Conservation (phyloP, 495 filamentous ascomycete species). For the Tetracladium marchalianum region DNA sequence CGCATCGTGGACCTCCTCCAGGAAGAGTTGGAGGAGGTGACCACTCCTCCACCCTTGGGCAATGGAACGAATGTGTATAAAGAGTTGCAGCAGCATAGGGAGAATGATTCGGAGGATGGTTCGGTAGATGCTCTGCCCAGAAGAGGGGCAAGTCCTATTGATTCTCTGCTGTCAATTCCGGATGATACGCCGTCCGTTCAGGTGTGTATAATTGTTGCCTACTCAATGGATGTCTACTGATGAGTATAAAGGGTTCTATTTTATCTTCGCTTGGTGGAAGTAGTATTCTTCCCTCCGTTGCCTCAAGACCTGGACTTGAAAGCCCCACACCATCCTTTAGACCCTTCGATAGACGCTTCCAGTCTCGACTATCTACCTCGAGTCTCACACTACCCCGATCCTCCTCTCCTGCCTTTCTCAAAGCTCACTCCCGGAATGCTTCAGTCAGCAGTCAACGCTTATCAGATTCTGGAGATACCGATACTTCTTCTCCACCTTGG, state of each 20-base stretch:
- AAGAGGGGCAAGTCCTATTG: constrained; percentile 31
- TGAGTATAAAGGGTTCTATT: constrained; percentile 56
- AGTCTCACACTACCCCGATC: constrained; percentile 54
- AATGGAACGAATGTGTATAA: constrained; percentile 36
- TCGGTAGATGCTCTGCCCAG: constrained; percentile 12
- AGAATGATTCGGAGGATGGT: constrained; percentile 37
- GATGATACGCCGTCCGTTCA: constrained; percentile 87
- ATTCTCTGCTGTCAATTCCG: constrained; percentile 55
- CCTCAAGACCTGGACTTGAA: constrained; percentile 34
- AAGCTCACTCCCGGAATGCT: constrained; percentile 64
- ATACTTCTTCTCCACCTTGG: constrained; percentile 72
- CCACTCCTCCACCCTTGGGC: constrained; percentile 18
- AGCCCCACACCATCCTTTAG: constrained; percentile 72
- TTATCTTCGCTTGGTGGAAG: constrained; percentile 63
- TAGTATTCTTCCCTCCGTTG: constrained; percentile 38
- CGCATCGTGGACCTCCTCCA: constrained; percentile 30
- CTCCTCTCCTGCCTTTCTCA: constrained; percentile 70
- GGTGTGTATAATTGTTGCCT: constrained; percentile 36
- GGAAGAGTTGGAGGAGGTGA: constrained; percentile 28
- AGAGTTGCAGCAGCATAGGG: constrained; percentile 26
- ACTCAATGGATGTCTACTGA: constrained; percentile 9
- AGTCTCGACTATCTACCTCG: constrained; percentile 62
- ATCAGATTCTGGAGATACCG: constrained; percentile 46
- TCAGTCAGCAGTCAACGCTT: constrained; percentile 49
- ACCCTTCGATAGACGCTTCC: constrained; percentile 90